Evolutionary conservation across 1,284 basidiomycete species (phyloP), one percentile per base, ranked within the genome.

Genomic region (Apiotrichum sp.): DNA sequence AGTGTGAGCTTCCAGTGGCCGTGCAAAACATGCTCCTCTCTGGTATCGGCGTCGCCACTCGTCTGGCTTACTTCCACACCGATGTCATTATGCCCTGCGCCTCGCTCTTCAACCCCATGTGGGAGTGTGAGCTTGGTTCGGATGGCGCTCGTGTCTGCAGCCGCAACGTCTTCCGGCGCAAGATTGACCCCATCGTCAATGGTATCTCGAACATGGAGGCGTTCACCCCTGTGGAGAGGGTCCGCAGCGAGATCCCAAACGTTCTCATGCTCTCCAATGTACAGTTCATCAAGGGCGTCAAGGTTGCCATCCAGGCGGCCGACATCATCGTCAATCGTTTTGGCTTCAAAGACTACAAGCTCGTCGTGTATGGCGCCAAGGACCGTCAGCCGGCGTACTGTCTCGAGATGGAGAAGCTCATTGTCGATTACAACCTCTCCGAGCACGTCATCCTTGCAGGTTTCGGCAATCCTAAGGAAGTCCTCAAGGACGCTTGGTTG

Each of bases 251-350:
- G 6, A 43, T 42, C 13, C 57, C 57, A 1, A 59, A 53, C 6
- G 57, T 55, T 14, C 45, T 55, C 46, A 59, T 59, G 57, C 50
- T 59, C 14, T 59, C 57, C 29, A 54, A 59, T 43, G 50, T 59
- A 9, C 53, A 55, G 53, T 59, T 59, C 46, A 52, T 59, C 49
- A 59, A 59, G 57, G 57, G 53, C 16, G 50, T 52, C 50, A 59
- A 59, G 53, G 47, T 50, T 31, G 57, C 57, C 4, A 55, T 59
- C 38, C 57, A 55, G 48, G 53, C 57, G 2, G 57, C 57, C 35
- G 57, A 59, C 53, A 55, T 55, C 36, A 59, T 59, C 43, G 42
- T 59, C 36, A 59, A 59, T 47, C 50, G 50, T 36, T 55, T 51
- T 16, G 57, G 57, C 22, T 59, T 59, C 50, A 59, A 43, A 13